Percentiles rank a stretch among this genome's conserved stretches.
phyloP scores from a whole-genome alignment of 2,329 filamentous ascomycete species.

The Dendrostoma leiphaemia region DNA sequence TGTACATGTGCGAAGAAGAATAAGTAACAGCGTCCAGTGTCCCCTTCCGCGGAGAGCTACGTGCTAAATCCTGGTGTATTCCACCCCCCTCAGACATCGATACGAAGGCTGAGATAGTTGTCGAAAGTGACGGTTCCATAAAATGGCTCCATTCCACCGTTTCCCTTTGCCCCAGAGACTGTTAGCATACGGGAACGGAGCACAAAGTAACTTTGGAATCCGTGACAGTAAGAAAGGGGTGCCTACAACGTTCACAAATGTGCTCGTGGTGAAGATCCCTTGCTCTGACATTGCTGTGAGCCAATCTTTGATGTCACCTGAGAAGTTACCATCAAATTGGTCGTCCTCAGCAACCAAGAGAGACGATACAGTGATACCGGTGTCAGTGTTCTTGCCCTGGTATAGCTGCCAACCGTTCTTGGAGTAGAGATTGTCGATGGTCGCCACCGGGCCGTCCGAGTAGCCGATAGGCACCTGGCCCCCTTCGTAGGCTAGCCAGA shows the following conservation, averaged over 20 bases:
- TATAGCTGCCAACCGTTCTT: conserved; percentile 39
- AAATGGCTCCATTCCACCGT: conserved; percentile 32
- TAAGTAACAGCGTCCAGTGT: too few species aligned
- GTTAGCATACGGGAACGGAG: too few species aligned
- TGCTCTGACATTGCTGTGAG: conserved; percentile 34
- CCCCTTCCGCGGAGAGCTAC: too few species aligned
- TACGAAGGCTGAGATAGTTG: conserved; percentile 22
- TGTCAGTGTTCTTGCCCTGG: conserved; percentile 39
- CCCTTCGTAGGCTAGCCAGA: conserved; percentile 43
- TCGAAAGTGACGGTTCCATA: conserved; percentile 25
- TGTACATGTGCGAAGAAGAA: too few species aligned
- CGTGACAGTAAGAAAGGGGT: too few species aligned
- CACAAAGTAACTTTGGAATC: too few species aligned
- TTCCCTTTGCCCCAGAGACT: too few species aligned
- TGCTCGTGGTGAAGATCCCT: conserved; percentile 33
- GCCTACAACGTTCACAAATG: conserved; percentile 43
- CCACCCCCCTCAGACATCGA: conserved; percentile 22
- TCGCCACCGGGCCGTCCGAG: conserved; percentile 31
- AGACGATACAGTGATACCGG: conserved; percentile 39
- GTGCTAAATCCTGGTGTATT: too few species aligned
- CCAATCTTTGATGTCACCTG: conserved; percentile 41
- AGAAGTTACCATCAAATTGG: conserved; percentile 36
- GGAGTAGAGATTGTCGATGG: conserved; percentile 33
- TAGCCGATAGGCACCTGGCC: conserved; percentile 43
- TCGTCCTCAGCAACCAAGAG: conserved; percentile 31